These are phyloP conservation scores for Luvunga scandens DNA, from an alignment of 345 rosid species.

Conservation along the genomic window DNA sequence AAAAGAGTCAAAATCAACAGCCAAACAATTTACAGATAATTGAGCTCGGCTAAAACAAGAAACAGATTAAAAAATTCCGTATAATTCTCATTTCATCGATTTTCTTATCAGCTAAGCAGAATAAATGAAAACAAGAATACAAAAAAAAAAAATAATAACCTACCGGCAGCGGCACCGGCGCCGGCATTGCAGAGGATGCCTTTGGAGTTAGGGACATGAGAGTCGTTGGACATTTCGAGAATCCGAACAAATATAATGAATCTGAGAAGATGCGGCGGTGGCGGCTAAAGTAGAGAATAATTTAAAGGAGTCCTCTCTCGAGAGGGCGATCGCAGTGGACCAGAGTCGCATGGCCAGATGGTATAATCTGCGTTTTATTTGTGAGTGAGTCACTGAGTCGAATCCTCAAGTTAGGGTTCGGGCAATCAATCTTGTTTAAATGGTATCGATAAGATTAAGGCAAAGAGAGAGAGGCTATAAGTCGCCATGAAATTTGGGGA, in stretches of 20 bases:
- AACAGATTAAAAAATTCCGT: neutral
- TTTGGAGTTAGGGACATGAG: slow-evolving; percentile 51
- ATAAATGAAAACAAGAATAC: neutral
- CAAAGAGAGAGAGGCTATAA: neutral
- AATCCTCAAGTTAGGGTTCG: slow-evolving; percentile 12
- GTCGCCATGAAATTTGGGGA: slow-evolving; percentile 7
- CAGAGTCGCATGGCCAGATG: slow-evolving; percentile 80
- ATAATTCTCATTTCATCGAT: neutral
- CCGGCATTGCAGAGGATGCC: slow-evolving; percentile 80
- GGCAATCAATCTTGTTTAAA: neutral
- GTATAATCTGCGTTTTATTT: slow-evolving; percentile 10
- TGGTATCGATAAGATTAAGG: slow-evolving; percentile 25
- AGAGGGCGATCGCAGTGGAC: slow-evolving; percentile 59
- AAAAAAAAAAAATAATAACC: neutral
- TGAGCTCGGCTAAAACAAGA: neutral
- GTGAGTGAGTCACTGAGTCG: slow-evolving; percentile 13
- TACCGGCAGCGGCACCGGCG: slow-evolving; percentile 93
- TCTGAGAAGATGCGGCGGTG: slow-evolving; percentile 14
- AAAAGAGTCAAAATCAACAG: neutral
- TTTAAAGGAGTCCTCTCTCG: slow-evolving; percentile 55
- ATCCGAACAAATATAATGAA: slow-evolving; percentile 8
- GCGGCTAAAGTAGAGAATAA: slow-evolving; percentile 6
- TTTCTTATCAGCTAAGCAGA: neutral
- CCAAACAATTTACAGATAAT: neutral
- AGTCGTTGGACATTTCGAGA: slow-evolving; percentile 50